Base-by-base conservation (phyloP, 2,329 filamentous ascomycete genomes). In the Bisporella sp. region DNA sequence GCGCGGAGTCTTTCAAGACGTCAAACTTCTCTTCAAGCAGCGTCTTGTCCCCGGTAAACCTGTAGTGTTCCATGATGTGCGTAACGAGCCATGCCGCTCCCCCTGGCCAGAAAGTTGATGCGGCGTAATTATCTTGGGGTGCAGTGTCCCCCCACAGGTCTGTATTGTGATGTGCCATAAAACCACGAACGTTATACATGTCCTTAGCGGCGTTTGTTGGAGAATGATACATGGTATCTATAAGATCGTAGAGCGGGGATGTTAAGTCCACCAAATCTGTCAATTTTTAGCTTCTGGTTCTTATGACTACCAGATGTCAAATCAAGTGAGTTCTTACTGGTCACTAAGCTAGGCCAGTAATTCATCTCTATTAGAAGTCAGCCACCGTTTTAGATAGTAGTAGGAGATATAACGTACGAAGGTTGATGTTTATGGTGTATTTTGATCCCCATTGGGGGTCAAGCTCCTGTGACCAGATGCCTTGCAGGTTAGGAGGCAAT, bases 381-480 rank as follows among this genome's bases (percentile, higher is more conserved):
- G 21, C 21, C 21, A 3, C 21, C 21, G 21, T 21, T 21, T 21
- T 21, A 21, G 21, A 21, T 21, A 21, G 21, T 21, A 3, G 21
- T 21, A 21, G 21, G 21, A 21, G 21, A 21, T 21, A 21, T 21
- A 21, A 21, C 21, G 21, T 21, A 21, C 21, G 21, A 21, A 21
- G 21, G 32, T 71, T 71, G 56, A 69, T 68, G 48, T 70, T 69
- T 31, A 68, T 63, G 1, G 68, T 69, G 46, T 62, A 70, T 46
- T 67, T 68, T 7, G 62, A 63, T 1, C 64, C 66, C 67, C 68
- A 70, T 12, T 63, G 55, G 4, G 66, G 66, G 5, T 54, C 53
- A 46, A 65, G 66, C 7, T 61, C 48, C 2, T 63, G 52, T 39
- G 68, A 68, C 68, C 65, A 70, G 35, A 69, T 64, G 0, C 66